Evolutionary conservation across 2,329 filamentous ascomycete species (phyloP), one percentile per base, ranked within the genome.

Genomic region (Fusarium lateritium): DNA sequence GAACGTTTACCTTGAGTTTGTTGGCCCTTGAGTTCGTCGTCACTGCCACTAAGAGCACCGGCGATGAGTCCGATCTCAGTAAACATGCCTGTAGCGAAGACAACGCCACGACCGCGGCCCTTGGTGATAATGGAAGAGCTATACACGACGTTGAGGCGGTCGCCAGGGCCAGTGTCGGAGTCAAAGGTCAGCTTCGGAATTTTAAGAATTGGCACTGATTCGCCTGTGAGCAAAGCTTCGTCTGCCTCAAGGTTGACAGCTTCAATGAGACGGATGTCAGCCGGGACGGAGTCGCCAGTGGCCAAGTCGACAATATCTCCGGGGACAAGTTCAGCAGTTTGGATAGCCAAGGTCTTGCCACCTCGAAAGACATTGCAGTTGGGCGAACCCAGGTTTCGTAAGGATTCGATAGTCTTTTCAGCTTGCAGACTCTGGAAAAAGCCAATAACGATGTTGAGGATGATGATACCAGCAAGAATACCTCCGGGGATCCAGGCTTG

Each of bases 231-330:
- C 42, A 88, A 80, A 9, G 86, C 86, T 73, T 89, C 87, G 61
- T 92, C 89, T 58, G 86, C 89, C 61, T 88, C 88, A 34, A 89
- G 82, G 74, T 91, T 91, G 78, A 90, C 85, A 31, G 81, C 83
- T 56, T 88, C 83, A 62, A 87, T 68, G 5, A 84, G 70, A 54
- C 85, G 80, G 17, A 88, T 77, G 72, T 89, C 87, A 10, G 87
- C 87, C 11, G 87, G 86, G 15, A 89, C 80, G 21, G 85, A 84
- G 69, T 88, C 86, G 40, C 87, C 87, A 34, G 81, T 84, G 75
- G 78, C 83, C 72, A 83, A 75, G 26, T 79, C 73, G 34, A 83
- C 81, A 47, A 89, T 78, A 63, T 89, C 87, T 22, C 87, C 88
- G n/a, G 83, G 83, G 1, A 88, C 85, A n/a, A 88, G 67, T 7